Base-by-base conservation (phyloP, 768 basidiomycete genomes). In the Leucogyrophana mollusca region DNA sequence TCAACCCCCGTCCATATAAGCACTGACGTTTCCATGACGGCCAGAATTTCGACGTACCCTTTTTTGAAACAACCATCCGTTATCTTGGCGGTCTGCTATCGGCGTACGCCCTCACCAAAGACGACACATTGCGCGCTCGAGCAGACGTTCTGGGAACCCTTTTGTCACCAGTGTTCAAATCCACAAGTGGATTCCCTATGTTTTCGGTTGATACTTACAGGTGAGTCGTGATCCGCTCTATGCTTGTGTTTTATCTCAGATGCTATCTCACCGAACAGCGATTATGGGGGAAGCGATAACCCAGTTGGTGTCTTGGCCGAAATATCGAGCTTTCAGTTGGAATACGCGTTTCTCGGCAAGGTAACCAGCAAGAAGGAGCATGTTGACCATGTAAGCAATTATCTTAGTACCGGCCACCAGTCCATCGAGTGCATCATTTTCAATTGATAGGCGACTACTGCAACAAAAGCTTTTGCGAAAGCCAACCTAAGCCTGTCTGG, bases 51-150 rank as follows among this genome's bases (percentile, higher is more conserved):
- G 61, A 43, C 1, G 63, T 65, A 0, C 83, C 83, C 2, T 87
- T 83, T 61, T 90, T 90, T 50, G 89, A 94, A 70, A 94, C 91
- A 0, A 80, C 87, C 34, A 96, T 96, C 50, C 82, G 94, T 25
- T 88, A 94, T 56, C 79, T 97, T 2, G 94, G 93, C 3, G 94
- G 94, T 5, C 71, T 94, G 1, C 75, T 94, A 4, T 87, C 87
- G 2, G 90, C 88, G 0, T 86, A 93, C 56, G 83, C 92, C 4
- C 70, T 96, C 2, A 82, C 87, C 1, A 69, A 72, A 13, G 78
- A 93, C 45, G 56, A 67, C 2, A 57, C 86, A 2, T 74, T 89
- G 43, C 75, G 92, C 30, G 62, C 72, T 13, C 80, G 83, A 25
- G 90, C 94, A 1, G 81, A 90, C 37, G 87, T 94, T 45, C 80